A percentile compares a stretch with the other conserved stretches of the same genome.
Conservation (phyloP, 257 asterid genomes). For the Lycium ferocissimum region DNA sequence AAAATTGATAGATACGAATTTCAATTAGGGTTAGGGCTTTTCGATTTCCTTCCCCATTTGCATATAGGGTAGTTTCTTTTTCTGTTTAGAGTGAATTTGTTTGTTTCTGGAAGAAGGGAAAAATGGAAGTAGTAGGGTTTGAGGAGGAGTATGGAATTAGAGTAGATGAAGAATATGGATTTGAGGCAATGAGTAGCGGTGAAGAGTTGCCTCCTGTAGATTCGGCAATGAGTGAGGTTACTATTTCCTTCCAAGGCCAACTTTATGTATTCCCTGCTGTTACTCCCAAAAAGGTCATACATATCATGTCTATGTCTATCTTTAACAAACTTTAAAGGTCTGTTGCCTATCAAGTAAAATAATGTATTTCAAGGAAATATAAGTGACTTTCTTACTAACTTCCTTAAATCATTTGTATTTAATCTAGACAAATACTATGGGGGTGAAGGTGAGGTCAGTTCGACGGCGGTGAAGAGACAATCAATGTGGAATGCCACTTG, state of each 20-base stretch:
- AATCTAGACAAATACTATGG: no score
- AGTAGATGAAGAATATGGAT: constrained; percentile 56
- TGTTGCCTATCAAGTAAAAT: no score
- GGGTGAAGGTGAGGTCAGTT: no score
- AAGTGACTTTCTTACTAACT: no score
- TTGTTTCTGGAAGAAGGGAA: background rate
- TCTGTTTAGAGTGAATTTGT: background rate
- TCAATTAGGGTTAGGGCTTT: constrained; percentile 18
- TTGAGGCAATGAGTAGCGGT: constrained; percentile 47
- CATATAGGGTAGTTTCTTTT: no score
- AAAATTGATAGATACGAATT: background rate
- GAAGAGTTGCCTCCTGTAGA: constrained; percentile 41
- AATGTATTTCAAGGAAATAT: no score
- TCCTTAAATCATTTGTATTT: no score
- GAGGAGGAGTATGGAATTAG: constrained; percentile 35
- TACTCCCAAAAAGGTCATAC: constrained; percentile 60
- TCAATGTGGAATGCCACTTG: no score
- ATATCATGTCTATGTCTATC: no score
- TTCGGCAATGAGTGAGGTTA: constrained; percentile 59
- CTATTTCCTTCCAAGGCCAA: constrained; percentile 68
- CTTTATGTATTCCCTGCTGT: constrained; percentile 67
- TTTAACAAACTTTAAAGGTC: no score
- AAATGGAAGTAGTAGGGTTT: constrained; percentile 27
- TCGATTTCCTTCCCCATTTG: background rate
- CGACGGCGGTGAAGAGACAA: no score